These are phyloP conservation scores for Paecilomyces sp. DNA, from an alignment of 2,329 filamentous ascomycete genomes.

Conservation along the genomic window DNA sequence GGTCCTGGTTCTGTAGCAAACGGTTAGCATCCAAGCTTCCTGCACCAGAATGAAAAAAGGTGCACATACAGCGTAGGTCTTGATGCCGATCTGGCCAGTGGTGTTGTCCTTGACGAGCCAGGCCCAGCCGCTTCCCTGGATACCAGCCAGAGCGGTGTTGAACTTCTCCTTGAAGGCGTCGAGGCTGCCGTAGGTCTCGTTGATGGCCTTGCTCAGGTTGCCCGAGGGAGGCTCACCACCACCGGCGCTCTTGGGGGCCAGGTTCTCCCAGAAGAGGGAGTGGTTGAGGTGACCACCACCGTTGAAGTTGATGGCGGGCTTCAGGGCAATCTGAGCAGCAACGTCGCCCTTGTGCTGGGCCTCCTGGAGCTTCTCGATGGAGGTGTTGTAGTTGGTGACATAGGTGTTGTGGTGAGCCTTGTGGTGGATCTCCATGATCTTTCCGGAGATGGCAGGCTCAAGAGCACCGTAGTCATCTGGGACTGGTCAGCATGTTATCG, in stretches of 20 bases:
- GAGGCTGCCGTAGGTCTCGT: slow-evolving; percentile 52
- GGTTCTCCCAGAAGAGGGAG: slow-evolving; percentile 61
- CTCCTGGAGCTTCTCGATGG: slow-evolving; percentile 62
- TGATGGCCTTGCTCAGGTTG: slow-evolving; percentile 50
- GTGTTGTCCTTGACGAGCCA: slow-evolving; percentile 58
- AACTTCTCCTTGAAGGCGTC: slow-evolving; percentile 57
- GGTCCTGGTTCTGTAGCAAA: slow-evolving; percentile 65
- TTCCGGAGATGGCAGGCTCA: slow-evolving; percentile 72
- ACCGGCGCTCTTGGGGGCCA: slow-evolving; percentile 54
- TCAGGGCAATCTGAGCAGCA: slow-evolving; percentile 50
- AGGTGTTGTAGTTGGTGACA: slow-evolving; percentile 79
- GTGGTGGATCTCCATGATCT: slow-evolving; percentile 97
- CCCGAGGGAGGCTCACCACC: slow-evolving; percentile 58
- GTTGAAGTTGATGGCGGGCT: slow-evolving; percentile 59
- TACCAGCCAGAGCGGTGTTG: slow-evolving; percentile 56
- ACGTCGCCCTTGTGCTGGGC: slow-evolving; percentile 50
- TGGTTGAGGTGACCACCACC: slow-evolving; percentile 59
- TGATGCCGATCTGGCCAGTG: slow-evolving; percentile 50
- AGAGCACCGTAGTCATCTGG: slow-evolving; percentile 94
- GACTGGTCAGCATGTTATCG: neutral
- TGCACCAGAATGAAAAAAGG: neutral
- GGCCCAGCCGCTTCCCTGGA: slow-evolving; percentile 60
- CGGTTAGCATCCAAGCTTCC: neutral
- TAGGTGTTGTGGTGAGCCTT: slow-evolving; percentile 92
- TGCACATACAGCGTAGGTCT: slow-evolving; percentile 54